These are phyloP conservation scores for Parathielavia appendiculata DNA, from an alignment of 495 filamentous ascomycete species.

Conservation along the genomic window DNA sequence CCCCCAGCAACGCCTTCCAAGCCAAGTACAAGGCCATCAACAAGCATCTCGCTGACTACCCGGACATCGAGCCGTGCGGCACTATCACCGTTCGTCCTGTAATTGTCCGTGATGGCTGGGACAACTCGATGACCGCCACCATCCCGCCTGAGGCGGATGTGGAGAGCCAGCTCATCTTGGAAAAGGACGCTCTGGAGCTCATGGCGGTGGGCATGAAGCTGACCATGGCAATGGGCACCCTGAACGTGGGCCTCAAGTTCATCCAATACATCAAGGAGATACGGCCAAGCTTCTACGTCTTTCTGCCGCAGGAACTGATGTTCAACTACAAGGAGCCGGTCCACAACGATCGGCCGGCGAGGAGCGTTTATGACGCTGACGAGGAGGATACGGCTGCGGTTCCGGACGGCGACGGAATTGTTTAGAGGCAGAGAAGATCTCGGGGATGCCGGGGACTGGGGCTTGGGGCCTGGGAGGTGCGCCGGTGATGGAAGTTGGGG, in stretches of 20 bases:
- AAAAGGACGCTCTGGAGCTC: conserved; percentile 50
- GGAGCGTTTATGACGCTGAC: conserved; percentile 30
- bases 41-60: conserved; percentile 24
- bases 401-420: neutral
- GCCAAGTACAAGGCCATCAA: conserved; percentile 21
- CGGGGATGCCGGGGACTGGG: no score
- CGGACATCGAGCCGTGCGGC: conserved; percentile 36
- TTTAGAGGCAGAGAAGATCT: no score
- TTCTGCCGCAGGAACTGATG: conserved; percentile 70
- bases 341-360: conserved; percentile 33
- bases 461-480: no score
- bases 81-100: conserved; percentile 34
- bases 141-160: conserved; percentile 13
- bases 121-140: conserved; percentile 22
- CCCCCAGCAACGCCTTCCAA: conserved; percentile 20
- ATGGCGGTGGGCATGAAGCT: conserved; percentile 77
- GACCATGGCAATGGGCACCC: conserved; percentile 53
- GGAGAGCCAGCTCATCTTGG: conserved; percentile 23
- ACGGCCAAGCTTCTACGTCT: conserved; percentile 53
- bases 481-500: no score
- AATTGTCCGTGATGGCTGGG: conserved; percentile 36
- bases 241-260: conserved; percentile 56
- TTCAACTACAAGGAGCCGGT: conserved; percentile 56
- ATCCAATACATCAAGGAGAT: conserved; percentile 57
- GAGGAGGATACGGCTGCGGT: conserved; percentile 12